A percentile compares a stretch with the other conserved stretches of the same genome.
phyloP scores from a whole-genome alignment of 139 green algal genomes.

The Closterium sp. region DNA sequence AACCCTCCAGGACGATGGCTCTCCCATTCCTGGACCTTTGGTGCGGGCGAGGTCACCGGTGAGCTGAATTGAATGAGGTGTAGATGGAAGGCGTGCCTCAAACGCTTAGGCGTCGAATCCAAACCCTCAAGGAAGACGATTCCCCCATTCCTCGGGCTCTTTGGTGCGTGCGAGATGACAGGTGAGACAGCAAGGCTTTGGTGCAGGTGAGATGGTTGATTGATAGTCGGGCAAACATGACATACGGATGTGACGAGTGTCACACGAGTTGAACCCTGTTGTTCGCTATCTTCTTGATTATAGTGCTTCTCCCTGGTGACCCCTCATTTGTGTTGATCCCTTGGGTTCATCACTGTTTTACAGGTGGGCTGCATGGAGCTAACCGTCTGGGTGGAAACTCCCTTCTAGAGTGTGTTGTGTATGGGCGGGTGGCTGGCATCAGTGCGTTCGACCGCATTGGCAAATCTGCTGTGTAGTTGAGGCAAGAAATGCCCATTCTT shows the following conservation, averaged over 20 bases:
- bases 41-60: too few species aligned
- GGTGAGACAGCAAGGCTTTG: too few species aligned
- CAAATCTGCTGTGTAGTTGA: too few species aligned
- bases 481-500: too few species aligned
- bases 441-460: slow-evolving; percentile 9
- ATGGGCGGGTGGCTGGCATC: slow-evolving; percentile 64
- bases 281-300: too few species aligned
- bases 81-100: slow-evolving; percentile 64
- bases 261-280: too few species aligned
- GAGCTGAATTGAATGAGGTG: neutral
- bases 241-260: too few species aligned
- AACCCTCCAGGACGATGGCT: slow-evolving; percentile 32
- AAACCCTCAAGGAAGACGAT: too few species aligned
- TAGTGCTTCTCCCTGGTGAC: too few species aligned
- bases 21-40: slow-evolving; percentile 57
- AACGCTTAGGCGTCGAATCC: slow-evolving; percentile 69
- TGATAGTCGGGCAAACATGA: too few species aligned
- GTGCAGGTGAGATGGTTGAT: too few species aligned
- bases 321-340: neutral
- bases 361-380: slow-evolving; percentile 69
- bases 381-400: slow-evolving; percentile 80
- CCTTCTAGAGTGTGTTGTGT: slow-evolving; percentile 77
- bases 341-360: slow-evolving; percentile 13
- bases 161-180: slow-evolving; percentile 71
- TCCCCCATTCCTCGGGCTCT: too few species aligned